Evolutionary conservation across 805 yeast species (phyloP), one percentile per base, ranked within the genome.

Genomic region (Monosporozyma yasuniensis): DNA sequence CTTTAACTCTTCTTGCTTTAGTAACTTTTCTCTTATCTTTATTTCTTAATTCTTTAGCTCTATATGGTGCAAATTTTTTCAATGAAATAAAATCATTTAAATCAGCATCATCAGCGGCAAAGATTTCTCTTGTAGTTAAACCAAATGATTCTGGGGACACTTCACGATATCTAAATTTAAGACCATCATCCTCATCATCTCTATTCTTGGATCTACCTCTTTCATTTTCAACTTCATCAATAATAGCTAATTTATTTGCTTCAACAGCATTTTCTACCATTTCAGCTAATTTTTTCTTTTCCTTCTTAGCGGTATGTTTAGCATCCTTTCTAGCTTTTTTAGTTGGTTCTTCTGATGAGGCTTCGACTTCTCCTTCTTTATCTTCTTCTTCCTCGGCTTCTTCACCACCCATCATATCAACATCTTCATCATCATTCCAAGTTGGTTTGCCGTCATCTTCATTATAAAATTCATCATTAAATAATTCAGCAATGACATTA

Each of bases 71-170:
- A 56, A 93, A 81, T 67, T 90, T 90, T 72, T 91, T 91, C 59
- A 93, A 71, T 21, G 96, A 93, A 51, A 89, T 83, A 60, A 75
- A 89, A 50, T 82, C 84, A 67, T 93, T 93, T 66, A 93, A 74
- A 46, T 84, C 85, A 53, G 77, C 75, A 65, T 93, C 99, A 61
- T 87, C 91, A 12, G 99, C 99, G 51, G 87, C 70, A 48, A 93
- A 72, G 45, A 93, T 93, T 59, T 93, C 99, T 54, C 93, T 76
- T 0, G 93, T 77, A 0, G 86, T 75, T 46, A 93, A 74, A 11
- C 98, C 98, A 69, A 79, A 93, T 9, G 89, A 72, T 61, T 93
- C 98, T 8, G 99, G 97, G 1, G 96, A 89, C 3, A 93, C 98
- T 59, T 89, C 96, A 60, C 97, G 79, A 64, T 93, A 93, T 59